Base-by-base conservation (phyloP, 208 protist species). In the Leishmania turanica region DNA sequence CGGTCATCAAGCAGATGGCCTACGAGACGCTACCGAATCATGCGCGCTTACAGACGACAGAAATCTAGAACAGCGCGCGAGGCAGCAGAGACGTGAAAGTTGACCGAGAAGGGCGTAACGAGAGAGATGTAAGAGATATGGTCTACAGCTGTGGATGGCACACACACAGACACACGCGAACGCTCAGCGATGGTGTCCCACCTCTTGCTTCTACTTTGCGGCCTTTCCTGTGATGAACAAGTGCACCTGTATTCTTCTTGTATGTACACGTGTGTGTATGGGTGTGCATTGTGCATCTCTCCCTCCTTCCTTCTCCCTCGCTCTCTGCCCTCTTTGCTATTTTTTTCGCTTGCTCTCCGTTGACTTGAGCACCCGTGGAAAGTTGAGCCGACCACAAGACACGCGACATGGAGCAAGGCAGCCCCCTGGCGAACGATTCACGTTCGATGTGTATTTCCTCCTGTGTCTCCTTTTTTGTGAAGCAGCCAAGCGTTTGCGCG, bases 1-100 rank as follows among this genome's bases (percentile, higher is more conserved):
- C 37, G 37, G 83, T 93, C 47, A 91, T 92, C 66, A 79, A 81
- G 37, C 47, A 80, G 58, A 82, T 93, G 62, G 87, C 84, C n/a
- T 92, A 92, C 75, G 87, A 91, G 37, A 76, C 68, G 5, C 62
- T 93, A 21, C 82, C 85, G 7, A 72, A 81, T 49, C 73, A 73
- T 37, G 34, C 7, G 34, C 34, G 27, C 64, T 31, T 69, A 4
- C 64, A 8, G 15, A 9, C 6, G 24, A 42, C 34, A 69, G 34
- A 17, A 19, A 31, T 17, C 27, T 69, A 45, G 3, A 45, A 17
- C 31, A 24, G 27, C 17, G 34, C 15, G 31, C 34, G 31, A 69
- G 34, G 64, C 9, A 69, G 64, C 31, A 45, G 34, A 45, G 19
- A 69, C 11, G 15, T 69, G 34, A 34, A 42, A 34, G 13, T 3